Evolutionary conservation across 129 eudicot species (phyloP).

Genomic region (Ambrosia artemisiifolia): DNA sequence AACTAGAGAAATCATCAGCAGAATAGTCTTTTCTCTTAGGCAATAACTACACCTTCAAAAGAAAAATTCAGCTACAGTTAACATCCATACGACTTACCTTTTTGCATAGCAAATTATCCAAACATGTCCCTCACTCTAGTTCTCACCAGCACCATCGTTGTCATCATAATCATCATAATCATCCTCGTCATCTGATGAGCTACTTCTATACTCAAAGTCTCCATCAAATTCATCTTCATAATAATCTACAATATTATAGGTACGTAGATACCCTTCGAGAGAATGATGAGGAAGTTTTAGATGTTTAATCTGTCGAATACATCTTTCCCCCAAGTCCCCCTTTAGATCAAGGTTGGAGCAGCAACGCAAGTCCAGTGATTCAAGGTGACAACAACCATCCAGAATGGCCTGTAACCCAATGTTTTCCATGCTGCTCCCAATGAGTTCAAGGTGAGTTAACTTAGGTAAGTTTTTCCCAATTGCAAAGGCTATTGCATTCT

Average conservation of each 20-base stretch:
- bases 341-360: neutral
- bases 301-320: neutral
- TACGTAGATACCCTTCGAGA: neutral
- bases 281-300: neutral
- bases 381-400: neutral
- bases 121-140: neutral
- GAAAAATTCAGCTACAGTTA: too few species aligned
- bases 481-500: neutral
- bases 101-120: neutral
- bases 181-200: neutral
- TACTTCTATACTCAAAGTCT: too few species aligned
- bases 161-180: too few species aligned
- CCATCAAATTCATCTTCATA: neutral
- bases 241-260: neutral
- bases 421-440: neutral
- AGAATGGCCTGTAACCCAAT: slow-evolving; percentile 1
- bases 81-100: neutral
- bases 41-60: too few species aligned
- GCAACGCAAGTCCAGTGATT: neutral
- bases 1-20: too few species aligned
- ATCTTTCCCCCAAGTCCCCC: neutral
- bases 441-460: neutral
- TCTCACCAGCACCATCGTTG: neutral
- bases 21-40: too few species aligned
- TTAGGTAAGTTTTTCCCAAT: neutral